These are phyloP conservation scores for Carex scoparia DNA, from an alignment of 176 grass and related monocot genomes.

Conservation along the genomic window DNA sequence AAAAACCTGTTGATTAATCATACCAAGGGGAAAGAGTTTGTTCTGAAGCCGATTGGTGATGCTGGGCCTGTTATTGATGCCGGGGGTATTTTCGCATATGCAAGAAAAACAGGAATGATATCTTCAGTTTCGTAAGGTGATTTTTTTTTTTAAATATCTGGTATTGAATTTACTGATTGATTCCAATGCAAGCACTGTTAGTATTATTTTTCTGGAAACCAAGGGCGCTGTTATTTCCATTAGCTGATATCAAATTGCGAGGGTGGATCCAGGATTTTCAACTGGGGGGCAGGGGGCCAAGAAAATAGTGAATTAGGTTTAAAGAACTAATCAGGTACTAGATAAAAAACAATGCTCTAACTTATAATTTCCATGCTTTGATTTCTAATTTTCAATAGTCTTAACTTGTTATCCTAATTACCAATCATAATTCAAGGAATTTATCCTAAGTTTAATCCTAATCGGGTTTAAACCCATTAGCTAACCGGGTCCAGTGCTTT, in stretches of 20 bases:
- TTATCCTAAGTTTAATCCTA: too few relatives aligned
- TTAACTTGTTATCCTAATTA: too few relatives aligned
- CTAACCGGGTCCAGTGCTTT: too few relatives aligned
- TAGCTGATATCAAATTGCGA: neutral
- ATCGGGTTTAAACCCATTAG: too few relatives aligned
- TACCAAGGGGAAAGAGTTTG: slow-evolving; percentile 83
- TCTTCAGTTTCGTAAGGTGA: slow-evolving; percentile 47
- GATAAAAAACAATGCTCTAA: too few relatives aligned
- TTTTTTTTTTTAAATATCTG: slow-evolving; percentile 1
- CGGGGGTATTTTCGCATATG: slow-evolving; percentile 88
- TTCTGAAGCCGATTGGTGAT: slow-evolving; percentile 89
- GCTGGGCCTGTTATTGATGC: slow-evolving; percentile 92
- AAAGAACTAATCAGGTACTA: too few relatives aligned
- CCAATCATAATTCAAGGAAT: too few relatives aligned
- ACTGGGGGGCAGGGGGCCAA: too few relatives aligned
- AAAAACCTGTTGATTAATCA: slow-evolving; percentile 65
- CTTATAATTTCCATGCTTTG: too few relatives aligned
- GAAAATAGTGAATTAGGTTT: too few relatives aligned
- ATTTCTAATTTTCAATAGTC: too few relatives aligned
- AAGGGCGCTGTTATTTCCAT: neutral
- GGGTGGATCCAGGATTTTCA: too few relatives aligned
- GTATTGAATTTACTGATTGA: neutral
- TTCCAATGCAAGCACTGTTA: neutral
- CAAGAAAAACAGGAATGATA: slow-evolving; percentile 90
- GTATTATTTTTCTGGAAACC: neutral